These are phyloP conservation scores for Cercospora zeina DNA, from an alignment of 2,329 filamentous ascomycete genomes.

Conservation along the genomic window DNA sequence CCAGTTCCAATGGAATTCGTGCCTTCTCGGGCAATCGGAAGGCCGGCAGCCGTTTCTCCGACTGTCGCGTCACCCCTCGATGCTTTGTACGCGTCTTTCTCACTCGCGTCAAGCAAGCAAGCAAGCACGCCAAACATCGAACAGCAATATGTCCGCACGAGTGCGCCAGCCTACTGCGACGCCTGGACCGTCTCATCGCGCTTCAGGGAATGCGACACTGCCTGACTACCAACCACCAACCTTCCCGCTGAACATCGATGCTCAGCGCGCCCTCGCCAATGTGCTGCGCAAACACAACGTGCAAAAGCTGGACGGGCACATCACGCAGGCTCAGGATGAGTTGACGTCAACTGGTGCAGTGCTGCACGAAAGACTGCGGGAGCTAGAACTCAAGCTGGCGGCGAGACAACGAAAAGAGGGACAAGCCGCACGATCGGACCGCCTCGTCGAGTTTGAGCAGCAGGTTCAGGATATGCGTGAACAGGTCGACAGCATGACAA, in stretches of 20 bases:
- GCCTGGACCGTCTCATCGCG: slow-evolving; percentile 14
- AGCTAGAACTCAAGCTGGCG: slow-evolving; percentile 35
- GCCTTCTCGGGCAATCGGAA: neutral
- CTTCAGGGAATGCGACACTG: slow-evolving; percentile 34
- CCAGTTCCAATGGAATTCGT: neutral
- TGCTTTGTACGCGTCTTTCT: neutral
- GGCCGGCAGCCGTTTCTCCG: neutral
- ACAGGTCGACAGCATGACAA: slow-evolving; percentile 55
- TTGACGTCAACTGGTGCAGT: slow-evolving; percentile 54
- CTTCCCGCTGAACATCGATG: slow-evolving; percentile 52
- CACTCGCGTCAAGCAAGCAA: neutral
- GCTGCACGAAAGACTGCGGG: slow-evolving; percentile 58
- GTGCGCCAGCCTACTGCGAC: slow-evolving; percentile 15
- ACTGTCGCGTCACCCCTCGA: neutral
- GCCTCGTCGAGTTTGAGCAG: slow-evolving; percentile 43
- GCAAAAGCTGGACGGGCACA: slow-evolving; percentile 50
- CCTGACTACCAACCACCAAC: slow-evolving; percentile 56
- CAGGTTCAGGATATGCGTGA: slow-evolving; percentile 45
- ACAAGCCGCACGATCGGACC: slow-evolving; percentile 39
- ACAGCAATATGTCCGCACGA: slow-evolving; percentile 14
- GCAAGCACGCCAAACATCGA: neutral
- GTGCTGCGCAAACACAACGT: slow-evolving; percentile 49
- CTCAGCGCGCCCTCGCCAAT: slow-evolving; percentile 49
- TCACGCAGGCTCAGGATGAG: slow-evolving; percentile 49
- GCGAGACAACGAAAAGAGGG: slow-evolving; percentile 39